Evolutionary conservation across 192 early-diverging fungal species (phyloP).

Genomic region (Coemansia erecta): DNA sequence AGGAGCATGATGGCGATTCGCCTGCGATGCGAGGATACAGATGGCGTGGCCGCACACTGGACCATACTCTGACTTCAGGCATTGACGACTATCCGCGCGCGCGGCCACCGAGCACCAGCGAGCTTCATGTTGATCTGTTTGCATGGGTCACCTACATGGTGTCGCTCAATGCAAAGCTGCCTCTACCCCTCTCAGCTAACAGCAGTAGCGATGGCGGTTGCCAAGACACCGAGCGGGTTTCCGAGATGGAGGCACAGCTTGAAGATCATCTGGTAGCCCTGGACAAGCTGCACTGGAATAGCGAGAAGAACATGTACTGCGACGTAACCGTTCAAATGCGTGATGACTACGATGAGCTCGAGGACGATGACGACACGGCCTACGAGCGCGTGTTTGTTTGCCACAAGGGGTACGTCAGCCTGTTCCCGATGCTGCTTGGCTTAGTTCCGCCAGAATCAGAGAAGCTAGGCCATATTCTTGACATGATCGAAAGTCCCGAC

Average conservation of each 20-base stretch:
- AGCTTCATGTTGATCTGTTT: constrained; percentile 44
- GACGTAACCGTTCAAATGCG: constrained; percentile 26
- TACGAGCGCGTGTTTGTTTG: constrained; percentile 41
- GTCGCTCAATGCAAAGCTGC: constrained; percentile 15
- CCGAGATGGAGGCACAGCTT: constrained; percentile 8
- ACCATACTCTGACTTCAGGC: constrained; percentile 87
- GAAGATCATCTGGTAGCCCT: constrained; percentile 19
- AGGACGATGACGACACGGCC: constrained; percentile 25
- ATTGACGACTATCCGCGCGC: constrained; percentile 94
- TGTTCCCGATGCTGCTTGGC: constrained; percentile 80
- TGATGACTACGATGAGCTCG: constrained; percentile 45
- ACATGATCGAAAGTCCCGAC: constrained; percentile 71
- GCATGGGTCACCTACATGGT: constrained; percentile 38
- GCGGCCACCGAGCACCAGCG: constrained; percentile 58
- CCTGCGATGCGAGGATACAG: constrained; percentile 70
- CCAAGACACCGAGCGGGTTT: background rate
- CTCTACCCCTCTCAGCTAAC: background rate
- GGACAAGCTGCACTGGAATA: constrained; percentile 42
- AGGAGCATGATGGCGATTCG: constrained; percentile 44
- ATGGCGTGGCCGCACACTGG: constrained; percentile 83
- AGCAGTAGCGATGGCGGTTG: background rate
- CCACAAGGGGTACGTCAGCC: constrained; percentile 56
- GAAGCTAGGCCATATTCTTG: constrained; percentile 68
- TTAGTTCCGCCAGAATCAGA: constrained; percentile 67
- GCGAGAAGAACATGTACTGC: constrained; percentile 42